Evolutionary conservation across 2,329 filamentous ascomycete species (phyloP), one percentile per base, ranked within the genome.

Genomic region (Cytospora piceae): DNA sequence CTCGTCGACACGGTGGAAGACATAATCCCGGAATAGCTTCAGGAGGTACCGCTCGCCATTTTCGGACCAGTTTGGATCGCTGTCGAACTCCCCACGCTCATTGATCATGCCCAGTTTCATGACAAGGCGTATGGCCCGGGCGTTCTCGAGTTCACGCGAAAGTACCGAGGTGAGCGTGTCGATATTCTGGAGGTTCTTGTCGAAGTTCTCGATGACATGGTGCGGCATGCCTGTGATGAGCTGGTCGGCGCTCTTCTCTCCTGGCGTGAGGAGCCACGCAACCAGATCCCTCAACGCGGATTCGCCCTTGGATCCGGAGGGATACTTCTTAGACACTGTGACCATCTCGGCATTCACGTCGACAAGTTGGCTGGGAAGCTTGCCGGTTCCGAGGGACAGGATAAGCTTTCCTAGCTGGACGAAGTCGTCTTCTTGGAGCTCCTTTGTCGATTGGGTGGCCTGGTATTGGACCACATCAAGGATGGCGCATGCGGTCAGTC

Each of bases 1-100:
- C 34, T 87, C 85, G 75, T 98, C 93, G 15, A 97, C 93, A 73
- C 96, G 94, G 76, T 99, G 95, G 79, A 98, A 99, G 51, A 97
- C 92, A 72, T 96, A 98, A 78, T 99, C 95, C 58, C 95, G 87
- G 82, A 98, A 98, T 11, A 99, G 85, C 78, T 97, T 97, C 69
- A 99, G 83, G 74, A 92, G 91, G 76, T 97, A 98, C 32, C 94
- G 87, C 72, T 97, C 93, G 31, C 94, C 94, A 57, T 91, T 95
- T 76, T 98, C 94, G 5, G 93, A 92, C 94, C 95, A 99, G 58
- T 86, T 83, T 0, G 84, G 81, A 68, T 94, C 90, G 51, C 88
- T 87, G 61, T 92, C 91, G 68, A 91, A 90, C 73, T 98, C 94
- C 1, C 90, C 92, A 14, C 95, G 88, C 77, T 99, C 95, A 73